A percentile compares a stretch with the other conserved stretches of the same genome.
Conservation (phyloP, 2,329 filamentous ascomycete genomes). For the Neonectria punicea region DNA sequence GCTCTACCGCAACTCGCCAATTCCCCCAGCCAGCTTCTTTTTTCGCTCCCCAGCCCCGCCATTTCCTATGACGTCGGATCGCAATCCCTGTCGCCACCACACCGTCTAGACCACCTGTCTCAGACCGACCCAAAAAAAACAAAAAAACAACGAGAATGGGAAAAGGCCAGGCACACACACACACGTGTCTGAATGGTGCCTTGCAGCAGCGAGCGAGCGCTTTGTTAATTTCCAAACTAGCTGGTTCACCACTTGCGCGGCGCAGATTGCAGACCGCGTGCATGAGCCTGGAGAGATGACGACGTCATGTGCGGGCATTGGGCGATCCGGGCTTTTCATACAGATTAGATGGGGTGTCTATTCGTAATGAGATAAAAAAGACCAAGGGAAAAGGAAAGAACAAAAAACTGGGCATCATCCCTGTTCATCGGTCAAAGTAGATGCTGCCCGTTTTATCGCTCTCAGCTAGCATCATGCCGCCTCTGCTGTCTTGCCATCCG, state of each 20-base stretch:
- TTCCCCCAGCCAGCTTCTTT: slow-evolving; percentile 16
- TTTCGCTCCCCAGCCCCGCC: slow-evolving; percentile 18
- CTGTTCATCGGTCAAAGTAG: neutral
- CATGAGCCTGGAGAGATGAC: slow-evolving; percentile 1
- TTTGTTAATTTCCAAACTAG: neutral
- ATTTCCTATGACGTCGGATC: slow-evolving; percentile 21
- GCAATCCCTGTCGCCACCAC: neutral
- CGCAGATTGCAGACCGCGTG: slow-evolving; percentile 3
- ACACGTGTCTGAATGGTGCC: neutral
- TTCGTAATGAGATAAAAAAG: neutral
- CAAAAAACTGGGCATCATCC: slow-evolving; percentile 14
- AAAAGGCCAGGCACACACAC: neutral
- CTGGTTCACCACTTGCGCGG: neutral
- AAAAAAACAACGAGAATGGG: neutral
- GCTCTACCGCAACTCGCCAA: slow-evolving; percentile 1
- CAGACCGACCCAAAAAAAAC: neutral
- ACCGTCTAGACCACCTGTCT: neutral
- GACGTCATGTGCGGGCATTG: neutral
- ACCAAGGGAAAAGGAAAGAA: neutral
- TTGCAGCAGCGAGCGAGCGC: neutral
- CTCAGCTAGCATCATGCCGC: neutral
- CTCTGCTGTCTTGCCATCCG: neutral
- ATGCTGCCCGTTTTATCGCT: neutral
- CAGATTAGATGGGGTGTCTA: neutral
- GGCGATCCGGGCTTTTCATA: neutral